Evolutionary conservation across 768 basidiomycete species (phyloP).

Genomic region (Calocybe cyanea): DNA sequence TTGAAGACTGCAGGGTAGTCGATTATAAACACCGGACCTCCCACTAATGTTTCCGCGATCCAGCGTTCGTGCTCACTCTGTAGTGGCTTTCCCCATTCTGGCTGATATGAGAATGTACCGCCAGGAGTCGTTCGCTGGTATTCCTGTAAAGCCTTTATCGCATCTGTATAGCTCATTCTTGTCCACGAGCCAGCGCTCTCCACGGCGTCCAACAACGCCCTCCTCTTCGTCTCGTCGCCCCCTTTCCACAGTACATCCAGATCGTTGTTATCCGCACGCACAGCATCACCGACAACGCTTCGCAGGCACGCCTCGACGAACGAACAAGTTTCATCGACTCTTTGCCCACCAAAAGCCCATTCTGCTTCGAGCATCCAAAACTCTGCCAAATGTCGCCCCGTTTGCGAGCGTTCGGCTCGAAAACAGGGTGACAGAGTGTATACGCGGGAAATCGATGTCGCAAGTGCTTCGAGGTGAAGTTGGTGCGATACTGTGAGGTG

Average conservation of each 20-base stretch:
- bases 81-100: slow-evolving; percentile 67
- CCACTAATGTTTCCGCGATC: slow-evolving; percentile 66
- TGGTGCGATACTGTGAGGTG: slow-evolving; percentile 95
- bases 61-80: slow-evolving; percentile 93
- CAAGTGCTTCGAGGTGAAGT: slow-evolving; percentile 88
- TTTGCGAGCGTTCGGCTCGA: slow-evolving; percentile 87
- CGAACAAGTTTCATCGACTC: slow-evolving; percentile 39
- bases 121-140: slow-evolving; percentile 25
- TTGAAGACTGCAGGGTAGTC: slow-evolving; percentile 83
- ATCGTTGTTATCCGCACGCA: slow-evolving; percentile 17
- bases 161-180: slow-evolving; percentile 77
- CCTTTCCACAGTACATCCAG: slow-evolving; percentile 39
- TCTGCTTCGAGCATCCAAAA: slow-evolving; percentile 99
- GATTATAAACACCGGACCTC: slow-evolving; percentile 85
- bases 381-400: slow-evolving; percentile 90
- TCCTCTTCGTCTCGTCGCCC: slow-evolving; percentile 29
- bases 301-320: slow-evolving; percentile 35
- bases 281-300: slow-evolving; percentile 18
- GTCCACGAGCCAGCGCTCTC: slow-evolving; percentile 45
- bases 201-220: slow-evolving; percentile 34
- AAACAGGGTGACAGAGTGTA: slow-evolving; percentile 95
- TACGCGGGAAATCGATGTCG: slow-evolving; percentile 72
- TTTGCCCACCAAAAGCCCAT: slow-evolving; percentile 41
- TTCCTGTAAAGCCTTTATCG: slow-evolving; percentile 53
- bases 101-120: slow-evolving; percentile 47